Evolutionary conservation across 2,329 filamentous ascomycete species (phyloP), one percentile per base, ranked within the genome.

Genomic region (Lasiodiplodia gonubiensis): DNA sequence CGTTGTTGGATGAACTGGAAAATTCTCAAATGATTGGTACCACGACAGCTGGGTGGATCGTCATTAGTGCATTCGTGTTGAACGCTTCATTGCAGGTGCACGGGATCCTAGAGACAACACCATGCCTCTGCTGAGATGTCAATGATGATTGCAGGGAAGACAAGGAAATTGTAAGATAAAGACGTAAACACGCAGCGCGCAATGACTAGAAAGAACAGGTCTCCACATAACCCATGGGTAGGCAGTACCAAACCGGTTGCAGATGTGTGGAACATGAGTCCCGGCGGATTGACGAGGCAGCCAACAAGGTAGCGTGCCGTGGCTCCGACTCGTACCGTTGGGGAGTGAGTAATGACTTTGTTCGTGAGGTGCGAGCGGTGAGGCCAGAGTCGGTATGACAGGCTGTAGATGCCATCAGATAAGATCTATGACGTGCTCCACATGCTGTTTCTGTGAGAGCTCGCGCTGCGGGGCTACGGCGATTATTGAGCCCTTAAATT

Each of bases 361-460:
- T 21, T 16, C 10, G 30, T 25, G 53, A 35, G 42, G 37, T 27
- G 59, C 12, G 30, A 51, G 59, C 59, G 59, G 59, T 63, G 59
- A 63, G 59, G 4, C 42, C 4, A 12, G 10, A 37, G 16, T 3
- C 11, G 12, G 39, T 5, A n/a, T 23, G 54, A 39, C n/a, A 63
- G n/a, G 59, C 59, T 25, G 18, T 14, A 63, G n/a, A 21, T 33
- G 59, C 23, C 59, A 63, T 63, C 59, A 52, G 59, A 63, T 63
- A 63, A 63, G 59, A 63, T 63, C 30, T 30, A 51, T 51, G 59
- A 61, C 57, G 57, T 48, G 39, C 8, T 60, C 25, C 30, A 49
- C 37, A 18, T 18, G 37, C 23, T 25, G 14, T 23, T 18, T 46
- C 5, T 14, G 55, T 46, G 39, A 25, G 37, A 46, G 11, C 14